A percentile compares a stretch with the other conserved stretches of the same genome.
phyloP scores from a whole-genome alignment of 2,329 filamentous ascomycete genomes.

The Fusarium gaditjirri region DNA sequence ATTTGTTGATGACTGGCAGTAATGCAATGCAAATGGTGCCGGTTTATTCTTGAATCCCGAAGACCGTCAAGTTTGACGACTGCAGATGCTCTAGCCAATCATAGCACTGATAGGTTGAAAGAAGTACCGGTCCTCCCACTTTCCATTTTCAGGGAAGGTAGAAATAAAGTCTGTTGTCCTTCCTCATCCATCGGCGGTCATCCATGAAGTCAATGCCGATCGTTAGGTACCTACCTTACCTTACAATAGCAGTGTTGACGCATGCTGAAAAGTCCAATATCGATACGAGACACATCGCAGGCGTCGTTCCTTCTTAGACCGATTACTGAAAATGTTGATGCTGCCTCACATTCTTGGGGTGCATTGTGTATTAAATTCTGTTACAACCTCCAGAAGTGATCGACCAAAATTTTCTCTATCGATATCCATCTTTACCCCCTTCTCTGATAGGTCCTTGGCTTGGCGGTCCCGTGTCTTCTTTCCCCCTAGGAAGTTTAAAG shows the following conservation, averaged over 20 bases:
- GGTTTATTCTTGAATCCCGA: background rate
- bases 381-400: conserved; percentile 16
- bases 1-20: background rate
- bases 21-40: background rate
- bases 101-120: background rate
- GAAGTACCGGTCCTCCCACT: conserved; percentile 8
- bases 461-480: conserved; percentile 18
- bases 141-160: conserved; percentile 14
- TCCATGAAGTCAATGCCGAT: conserved; percentile 3
- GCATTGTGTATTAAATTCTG: conserved; percentile 1
- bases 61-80: conserved; percentile 2
- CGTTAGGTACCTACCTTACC: background rate
- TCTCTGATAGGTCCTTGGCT: conserved; percentile 26
- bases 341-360: background rate
- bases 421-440: conserved; percentile 9
- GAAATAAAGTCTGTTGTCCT: conserved; percentile 8
- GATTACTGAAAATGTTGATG: background rate
- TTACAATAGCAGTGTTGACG: background rate
- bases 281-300: background rate
- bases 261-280: conserved; percentile 7
- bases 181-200: background rate
- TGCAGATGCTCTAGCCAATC: conserved; percentile 18
- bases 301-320: background rate
- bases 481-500: conserved; percentile 4
- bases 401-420: conserved; percentile 13